Conservation (phyloP, 1,284 basidiomycete genomes). For the Pyrrhoderma lamaoense region DNA sequence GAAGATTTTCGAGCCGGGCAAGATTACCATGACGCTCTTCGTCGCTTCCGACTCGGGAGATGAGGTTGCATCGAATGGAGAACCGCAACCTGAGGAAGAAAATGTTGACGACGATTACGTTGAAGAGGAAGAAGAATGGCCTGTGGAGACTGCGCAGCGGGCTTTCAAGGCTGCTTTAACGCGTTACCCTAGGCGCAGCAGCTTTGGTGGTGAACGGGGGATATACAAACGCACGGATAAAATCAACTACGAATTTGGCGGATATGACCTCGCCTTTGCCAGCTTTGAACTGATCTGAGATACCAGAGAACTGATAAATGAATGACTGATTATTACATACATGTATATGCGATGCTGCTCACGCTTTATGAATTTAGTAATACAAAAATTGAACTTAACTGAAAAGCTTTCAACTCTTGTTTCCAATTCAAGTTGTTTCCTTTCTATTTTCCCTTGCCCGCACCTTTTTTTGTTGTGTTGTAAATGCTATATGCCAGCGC, state of each 20-base stretch:
- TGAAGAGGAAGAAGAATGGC: conserved; percentile 46
- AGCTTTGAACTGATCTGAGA: conserved; percentile 62
- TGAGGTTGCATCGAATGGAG: conserved; percentile 27
- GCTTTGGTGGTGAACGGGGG: conserved; percentile 16
- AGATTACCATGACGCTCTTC: conserved; percentile 87
- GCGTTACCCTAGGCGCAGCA: conserved; percentile 16
- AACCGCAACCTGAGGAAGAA: background rate
- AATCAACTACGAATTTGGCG: conserved; percentile 97
- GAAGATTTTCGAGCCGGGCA: conserved; percentile 86
- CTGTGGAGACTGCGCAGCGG: conserved; percentile 59
- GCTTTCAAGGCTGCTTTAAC: conserved; percentile 59
- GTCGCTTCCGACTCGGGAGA: conserved; percentile 60
- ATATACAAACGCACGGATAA: conserved; percentile 80
- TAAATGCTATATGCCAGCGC: too few species aligned
- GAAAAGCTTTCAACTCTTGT: too few species aligned
- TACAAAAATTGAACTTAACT: too few species aligned
- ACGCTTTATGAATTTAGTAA: too few species aligned
- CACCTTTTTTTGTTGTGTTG: too few species aligned
- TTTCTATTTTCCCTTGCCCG: too few species aligned
- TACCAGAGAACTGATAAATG: background rate
- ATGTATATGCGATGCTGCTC: too few species aligned
- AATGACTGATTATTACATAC: background rate
- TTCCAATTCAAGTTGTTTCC: too few species aligned
- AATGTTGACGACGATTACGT: conserved; percentile 22
- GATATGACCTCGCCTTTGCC: conserved; percentile 91